Evolutionary conservation across 2,329 filamentous ascomycete genomes (phyloP), one percentile per base, ranked within the genome.

Genomic region (Fusarium temperatum): DNA sequence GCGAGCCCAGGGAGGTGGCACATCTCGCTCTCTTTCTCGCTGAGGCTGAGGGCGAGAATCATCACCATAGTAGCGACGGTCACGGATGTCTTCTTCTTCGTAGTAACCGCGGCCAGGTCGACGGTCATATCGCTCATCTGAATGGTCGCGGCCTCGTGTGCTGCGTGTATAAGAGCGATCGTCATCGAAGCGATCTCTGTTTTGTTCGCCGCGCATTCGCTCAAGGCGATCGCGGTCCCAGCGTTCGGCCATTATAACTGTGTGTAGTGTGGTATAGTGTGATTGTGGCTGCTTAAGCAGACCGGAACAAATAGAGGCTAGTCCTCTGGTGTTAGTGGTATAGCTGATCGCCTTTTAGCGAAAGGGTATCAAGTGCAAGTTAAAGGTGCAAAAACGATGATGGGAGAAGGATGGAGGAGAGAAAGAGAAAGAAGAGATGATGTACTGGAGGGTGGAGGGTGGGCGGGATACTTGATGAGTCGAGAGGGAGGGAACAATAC

Each of bases 181-280:
- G 61, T 89, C 88, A 69, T 88, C 86, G 78, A 88, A 89, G 59
- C 89, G 85, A 68, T 85, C 83, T 58, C 89, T 85, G 66, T 84
- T 82, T 55, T 85, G 83, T 56, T 85, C 75, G 26, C 78, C 74
- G n/a, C 78, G 77, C 44, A 78, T 80, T 51, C 85, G 84, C 73
- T 82, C 81, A 67, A 81, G 86, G 72, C 88, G 89, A 71, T 89
- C 89, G 53, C 84, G 85, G 76, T 91, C 88, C 88, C 88, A 91
- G 75, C 82, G 82, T 68, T 83, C 82, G 68, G 74, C 77, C 79
- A 81, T 81, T 67, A 57, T 75, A 55, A 28, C 65, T 66, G 55
- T 39, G 24, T 14, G 15, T 44, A 17, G 57, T 57, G n/a, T 44
- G 22, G 59, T 62, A 55, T 45, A 63, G 48, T 53, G 28, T 71